Conservation (phyloP, 768 basidiomycete species). For the Gloeophyllum trabeum region DNA sequence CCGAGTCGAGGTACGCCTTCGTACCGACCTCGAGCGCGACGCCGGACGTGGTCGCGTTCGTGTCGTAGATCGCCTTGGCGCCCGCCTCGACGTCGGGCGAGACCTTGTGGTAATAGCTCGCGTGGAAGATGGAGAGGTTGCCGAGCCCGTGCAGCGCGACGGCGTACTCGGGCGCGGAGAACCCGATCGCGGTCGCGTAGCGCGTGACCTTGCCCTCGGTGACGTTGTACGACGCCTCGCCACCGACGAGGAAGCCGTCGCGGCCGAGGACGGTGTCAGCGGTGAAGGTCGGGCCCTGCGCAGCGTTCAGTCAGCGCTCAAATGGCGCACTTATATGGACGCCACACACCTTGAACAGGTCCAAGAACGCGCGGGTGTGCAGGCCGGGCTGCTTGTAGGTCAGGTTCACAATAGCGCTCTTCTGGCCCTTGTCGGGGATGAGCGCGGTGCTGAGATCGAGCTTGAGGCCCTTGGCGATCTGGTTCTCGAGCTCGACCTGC, state of each 20-base stretch:
- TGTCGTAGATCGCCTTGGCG: conserved; percentile 94
- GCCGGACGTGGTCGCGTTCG: conserved; percentile 78
- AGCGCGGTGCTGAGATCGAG: conserved; percentile 80
- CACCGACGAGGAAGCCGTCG: conserved; percentile 95
- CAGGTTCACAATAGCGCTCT: conserved; percentile 73
- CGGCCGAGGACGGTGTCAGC: conserved; percentile 92
- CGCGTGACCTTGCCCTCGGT: conserved; percentile 85
- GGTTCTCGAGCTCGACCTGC: conserved; percentile 91
- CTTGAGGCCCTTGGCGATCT: conserved; percentile 96
- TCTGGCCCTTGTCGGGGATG: conserved; percentile 77
- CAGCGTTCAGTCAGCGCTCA: neutral
- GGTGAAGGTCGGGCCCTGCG: conserved; percentile 92
- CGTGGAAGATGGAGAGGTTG: conserved; percentile 89
- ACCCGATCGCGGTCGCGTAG: conserved; percentile 88
- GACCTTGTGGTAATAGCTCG: conserved; percentile 98
- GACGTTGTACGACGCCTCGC: conserved; percentile 94
- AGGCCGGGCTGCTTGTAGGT: conserved; percentile 94
- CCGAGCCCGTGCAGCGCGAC: conserved; percentile 90
- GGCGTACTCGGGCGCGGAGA: conserved; percentile 93
- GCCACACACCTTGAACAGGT: conserved; percentile 79
- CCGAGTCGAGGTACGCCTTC: conserved; percentile 85
- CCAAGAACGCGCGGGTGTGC: conserved; percentile 83
- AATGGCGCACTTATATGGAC: neutral
- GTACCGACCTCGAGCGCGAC: conserved; percentile 91
- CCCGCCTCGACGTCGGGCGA: conserved; percentile 86